phyloP scores from a whole-genome alignment of 176 grass and related monocot genomes.

The Alloteropsis semialata region DNA sequence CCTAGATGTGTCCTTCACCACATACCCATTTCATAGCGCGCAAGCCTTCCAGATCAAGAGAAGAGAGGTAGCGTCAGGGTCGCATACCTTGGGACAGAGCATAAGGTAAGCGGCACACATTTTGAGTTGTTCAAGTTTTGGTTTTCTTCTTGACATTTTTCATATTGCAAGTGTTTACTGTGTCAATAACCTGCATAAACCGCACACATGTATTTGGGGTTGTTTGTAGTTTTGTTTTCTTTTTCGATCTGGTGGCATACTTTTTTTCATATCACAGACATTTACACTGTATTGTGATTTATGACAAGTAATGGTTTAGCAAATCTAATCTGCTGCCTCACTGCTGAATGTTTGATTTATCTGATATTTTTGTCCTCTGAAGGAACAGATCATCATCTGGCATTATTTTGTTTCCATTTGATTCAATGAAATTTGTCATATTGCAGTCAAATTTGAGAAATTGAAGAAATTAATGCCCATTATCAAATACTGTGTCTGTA shows the following conservation, averaged over 20 bases:
- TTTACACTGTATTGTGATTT: neutral
- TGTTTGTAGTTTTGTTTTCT: neutral
- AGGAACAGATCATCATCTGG: neutral
- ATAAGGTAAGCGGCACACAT: neutral
- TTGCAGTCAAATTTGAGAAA: neutral
- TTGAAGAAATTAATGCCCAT: neutral
- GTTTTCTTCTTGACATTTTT: conserved; percentile 7
- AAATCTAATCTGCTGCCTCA: neutral
- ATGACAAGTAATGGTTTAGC: neutral
- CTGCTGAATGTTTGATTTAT: neutral
- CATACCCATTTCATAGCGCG: neutral
- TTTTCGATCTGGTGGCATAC: neutral
- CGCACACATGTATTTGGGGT: neutral
- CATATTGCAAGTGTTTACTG: neutral
- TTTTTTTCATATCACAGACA: neutral
- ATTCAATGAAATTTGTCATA: neutral
- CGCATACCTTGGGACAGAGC: neutral
- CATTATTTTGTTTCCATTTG: neutral
- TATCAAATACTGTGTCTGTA: neutral
- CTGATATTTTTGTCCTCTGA: neutral
- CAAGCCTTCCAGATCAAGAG: neutral
- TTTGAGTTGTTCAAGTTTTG: conserved; percentile 3
- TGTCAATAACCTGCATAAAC: neutral
- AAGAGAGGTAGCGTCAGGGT: neutral
- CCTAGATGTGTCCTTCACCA: conserved; percentile 19